Percentiles rank a stretch among this genome's conserved stretches.
Evolutionary conservation across 2,329 filamentous ascomycete species (phyloP).

Genomic region (Aspergillus ustus): DNA sequence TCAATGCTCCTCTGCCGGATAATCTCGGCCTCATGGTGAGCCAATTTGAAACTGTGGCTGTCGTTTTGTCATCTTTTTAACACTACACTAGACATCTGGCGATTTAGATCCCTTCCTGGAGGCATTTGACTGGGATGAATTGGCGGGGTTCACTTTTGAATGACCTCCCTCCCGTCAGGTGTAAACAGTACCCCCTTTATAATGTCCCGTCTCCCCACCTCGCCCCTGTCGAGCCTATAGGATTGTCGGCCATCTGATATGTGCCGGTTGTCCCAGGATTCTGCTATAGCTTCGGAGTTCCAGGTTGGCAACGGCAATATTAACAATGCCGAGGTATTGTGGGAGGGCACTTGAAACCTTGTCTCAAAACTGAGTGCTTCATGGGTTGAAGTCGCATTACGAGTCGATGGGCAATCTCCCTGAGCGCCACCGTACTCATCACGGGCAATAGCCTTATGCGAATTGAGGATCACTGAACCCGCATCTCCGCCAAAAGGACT

Average conservation of each 20-base stretch:
- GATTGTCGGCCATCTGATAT: not conserved
- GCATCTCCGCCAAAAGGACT: not conserved
- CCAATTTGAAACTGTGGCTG: not conserved
- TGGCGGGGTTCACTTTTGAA: constrained; percentile 35
- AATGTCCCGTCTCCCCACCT: not conserved
- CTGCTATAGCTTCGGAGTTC: not conserved
- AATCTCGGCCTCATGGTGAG: constrained; percentile 34
- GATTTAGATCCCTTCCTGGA: constrained; percentile 41
- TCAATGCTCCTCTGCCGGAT: constrained; percentile 29
- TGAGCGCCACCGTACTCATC: not conserved
- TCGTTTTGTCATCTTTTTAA: constrained; percentile 11
- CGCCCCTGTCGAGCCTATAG: not conserved
- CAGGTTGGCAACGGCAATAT: not conserved
- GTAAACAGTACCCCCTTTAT: not conserved
- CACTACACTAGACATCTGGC: constrained; percentile 26
- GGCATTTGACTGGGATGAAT: constrained; percentile 41
- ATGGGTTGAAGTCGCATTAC: not conserved
- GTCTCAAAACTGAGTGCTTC: not conserved
- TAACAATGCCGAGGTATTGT: not conserved
- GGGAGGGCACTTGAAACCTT: not conserved
- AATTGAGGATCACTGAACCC: not conserved
- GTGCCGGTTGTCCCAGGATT: not conserved
- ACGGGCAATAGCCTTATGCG: not conserved
- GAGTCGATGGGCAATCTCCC: not conserved
- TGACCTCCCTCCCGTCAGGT: not conserved